These are phyloP conservation scores for Boletus rubroflammeus DNA, from an alignment of 768 basidiomycete species.

Conservation along the genomic window DNA sequence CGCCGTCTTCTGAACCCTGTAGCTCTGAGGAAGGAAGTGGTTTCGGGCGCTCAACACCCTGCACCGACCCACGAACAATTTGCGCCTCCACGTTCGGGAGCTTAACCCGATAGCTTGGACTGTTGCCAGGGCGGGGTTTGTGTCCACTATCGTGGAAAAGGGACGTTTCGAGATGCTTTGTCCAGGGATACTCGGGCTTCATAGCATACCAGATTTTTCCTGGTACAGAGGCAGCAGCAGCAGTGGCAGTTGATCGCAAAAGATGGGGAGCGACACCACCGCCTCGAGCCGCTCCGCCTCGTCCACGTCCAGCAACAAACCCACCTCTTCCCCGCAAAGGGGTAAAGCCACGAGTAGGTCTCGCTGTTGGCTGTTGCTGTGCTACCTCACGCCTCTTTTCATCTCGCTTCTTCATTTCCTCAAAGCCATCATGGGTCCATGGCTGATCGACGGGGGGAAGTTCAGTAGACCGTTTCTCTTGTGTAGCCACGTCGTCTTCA, in stretches of 20 bases:
- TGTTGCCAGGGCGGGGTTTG: conserved; percentile 56
- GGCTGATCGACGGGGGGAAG: conserved; percentile 61
- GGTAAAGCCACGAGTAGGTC: conserved; percentile 33
- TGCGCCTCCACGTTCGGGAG: conserved; percentile 48
- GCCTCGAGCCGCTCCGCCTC: conserved; percentile 46
- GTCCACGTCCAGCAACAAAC: conserved; percentile 39
- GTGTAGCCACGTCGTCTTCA: conserved; percentile 17
- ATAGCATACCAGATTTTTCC: conserved; percentile 64
- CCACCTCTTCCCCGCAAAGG: conserved; percentile 47
- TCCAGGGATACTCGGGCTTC: conserved; percentile 82
- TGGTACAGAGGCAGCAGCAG: conserved; percentile 25
- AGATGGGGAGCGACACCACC: conserved; percentile 37
- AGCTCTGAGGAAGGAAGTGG: conserved; percentile 19
- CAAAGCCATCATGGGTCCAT: conserved; percentile 87
- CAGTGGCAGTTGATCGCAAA: conserved; percentile 28
- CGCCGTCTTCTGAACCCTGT: conserved; percentile 39
- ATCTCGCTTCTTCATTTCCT: conserved; percentile 78
- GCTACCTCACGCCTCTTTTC: conserved; percentile 42
- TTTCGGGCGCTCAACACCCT: conserved; percentile 5
- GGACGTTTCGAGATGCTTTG: conserved; percentile 75
- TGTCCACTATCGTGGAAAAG: conserved; percentile 61
- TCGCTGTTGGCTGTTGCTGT: conserved; percentile 32
- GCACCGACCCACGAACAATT: conserved; percentile 41
- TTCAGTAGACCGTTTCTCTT: conserved; percentile 24
- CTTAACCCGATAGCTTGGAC: conserved; percentile 56